Evolutionary conservation across 2,329 filamentous ascomycete genomes (phyloP), one percentile per base, ranked within the genome.

Genomic region (Fonsecaea pedrosoi): DNA sequence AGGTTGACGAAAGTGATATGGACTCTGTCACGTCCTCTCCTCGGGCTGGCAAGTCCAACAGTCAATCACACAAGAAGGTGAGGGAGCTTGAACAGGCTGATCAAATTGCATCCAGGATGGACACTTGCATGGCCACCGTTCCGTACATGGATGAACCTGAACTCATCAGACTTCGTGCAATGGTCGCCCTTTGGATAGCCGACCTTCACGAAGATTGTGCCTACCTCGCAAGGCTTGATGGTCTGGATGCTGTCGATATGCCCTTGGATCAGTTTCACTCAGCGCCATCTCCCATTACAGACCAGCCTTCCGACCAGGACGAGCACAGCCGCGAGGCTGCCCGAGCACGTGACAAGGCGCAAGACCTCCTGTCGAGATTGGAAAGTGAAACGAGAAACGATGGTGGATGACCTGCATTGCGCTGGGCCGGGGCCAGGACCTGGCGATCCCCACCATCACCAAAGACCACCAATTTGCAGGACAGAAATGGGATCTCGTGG

Each of bases 171-270:
- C 80, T 96, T 30, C 84, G 92, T 60, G 92, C 86, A 8, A 92
- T 92, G 85, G 79, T 93, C 5, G 86, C 87, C 0, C 80, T 95
- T 15, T 96, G 92, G 83, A 82, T 92, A 15, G 90, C 85, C 6
- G 92, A 96, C 76, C 78, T 97, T 42, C 56, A 70, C 37, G 66
- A 69, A 30, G 62, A 62, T 10, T 48, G 57, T 45, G 50, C 56
- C 25, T 15, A 15, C n/a, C 35, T 21, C 21, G 7, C 37, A 57
- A 40, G 15, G 34, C n/a, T 34, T 13, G 34, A 10, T 4, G 59
- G 32, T 12, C 12, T 45, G 30, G 42, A 53, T 3, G 13, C 32
- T 37, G 25, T 18, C 48, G 59, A 54, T 37, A 15, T n/a, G 7
- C 13, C 42, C 53, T 6, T 45, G 12, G 45, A 54, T 18, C 34